These are phyloP conservation scores for Phytophthora litchii DNA, from an alignment of 352 stramenopile species.

Conservation along the genomic window DNA sequence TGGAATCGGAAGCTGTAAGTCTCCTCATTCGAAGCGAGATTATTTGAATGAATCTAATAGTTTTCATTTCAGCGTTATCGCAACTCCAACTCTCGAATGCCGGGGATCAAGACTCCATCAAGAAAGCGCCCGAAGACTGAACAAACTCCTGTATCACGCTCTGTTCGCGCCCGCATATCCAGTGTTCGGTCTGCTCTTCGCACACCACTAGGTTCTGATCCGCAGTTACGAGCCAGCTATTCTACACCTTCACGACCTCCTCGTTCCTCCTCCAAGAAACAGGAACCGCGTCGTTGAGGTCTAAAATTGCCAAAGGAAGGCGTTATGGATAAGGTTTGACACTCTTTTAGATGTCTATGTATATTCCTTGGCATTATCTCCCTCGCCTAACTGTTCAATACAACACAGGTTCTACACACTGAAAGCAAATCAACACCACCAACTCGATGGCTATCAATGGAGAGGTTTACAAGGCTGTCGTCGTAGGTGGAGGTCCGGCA, in stretches of 20 bases:
- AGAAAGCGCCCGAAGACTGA: slow-evolving; percentile 38
- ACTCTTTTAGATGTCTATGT: slow-evolving; percentile 34
- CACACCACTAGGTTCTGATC: slow-evolving; percentile 63
- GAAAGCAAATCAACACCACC: not conserved
- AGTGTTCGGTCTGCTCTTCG: slow-evolving; percentile 50
- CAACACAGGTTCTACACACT: not conserved
- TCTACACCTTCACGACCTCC: slow-evolving; percentile 57
- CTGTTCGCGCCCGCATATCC: slow-evolving; percentile 58
- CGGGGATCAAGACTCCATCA: slow-evolving; percentile 26
- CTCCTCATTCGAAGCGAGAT: not conserved
- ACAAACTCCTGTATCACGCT: slow-evolving; percentile 33
- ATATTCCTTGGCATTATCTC: slow-evolving; percentile 9
- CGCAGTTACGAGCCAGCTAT: slow-evolving; percentile 80
- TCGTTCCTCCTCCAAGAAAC: slow-evolving; percentile 29
- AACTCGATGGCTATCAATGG: slow-evolving; percentile 27
- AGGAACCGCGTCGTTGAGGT: slow-evolving; percentile 32
- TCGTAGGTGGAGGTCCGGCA: slow-evolving; percentile 74
- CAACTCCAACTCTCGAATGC: slow-evolving; percentile 21
- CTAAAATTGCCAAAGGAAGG: slow-evolving; percentile 13
- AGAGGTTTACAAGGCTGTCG: slow-evolving; percentile 71
- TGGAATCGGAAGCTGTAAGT: slow-evolving; percentile 68
- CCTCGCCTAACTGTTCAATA: not conserved
- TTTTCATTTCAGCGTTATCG: slow-evolving; percentile 29
- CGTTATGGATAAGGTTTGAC: slow-evolving; percentile 14
- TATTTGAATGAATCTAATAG: slow-evolving; percentile 1